phyloP scores from a whole-genome alignment of 768 basidiomycete species.

The Panellus pusillus region DNA sequence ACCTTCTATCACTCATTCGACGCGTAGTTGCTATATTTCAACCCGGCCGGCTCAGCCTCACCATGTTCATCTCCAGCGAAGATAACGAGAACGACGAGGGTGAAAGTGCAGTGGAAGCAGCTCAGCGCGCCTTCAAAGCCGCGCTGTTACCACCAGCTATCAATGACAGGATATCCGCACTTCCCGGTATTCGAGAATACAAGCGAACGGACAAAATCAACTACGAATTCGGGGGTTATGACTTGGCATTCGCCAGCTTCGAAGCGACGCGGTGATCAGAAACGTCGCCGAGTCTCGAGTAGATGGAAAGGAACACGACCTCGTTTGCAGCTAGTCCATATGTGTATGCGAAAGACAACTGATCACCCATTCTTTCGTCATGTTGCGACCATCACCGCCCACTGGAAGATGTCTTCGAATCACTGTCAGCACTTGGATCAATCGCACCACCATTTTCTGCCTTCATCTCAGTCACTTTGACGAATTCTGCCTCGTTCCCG shows the following conservation, averaged over 20 bases:
- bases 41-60: slow-evolving; percentile 81
- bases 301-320: background rate
- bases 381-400: background rate
- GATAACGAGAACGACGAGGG: slow-evolving; percentile 47
- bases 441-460: too few relatives aligned
- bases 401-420: background rate
- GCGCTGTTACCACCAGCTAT: slow-evolving; percentile 47
- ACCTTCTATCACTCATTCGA: slow-evolving; percentile 77
- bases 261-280: slow-evolving; percentile 42
- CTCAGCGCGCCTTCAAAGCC: slow-evolving; percentile 69
- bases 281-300: slow-evolving; percentile 6
- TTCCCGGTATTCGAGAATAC: slow-evolving; percentile 39
- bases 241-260: slow-evolving; percentile 87
- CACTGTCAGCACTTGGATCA: background rate
- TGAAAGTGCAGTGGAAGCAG: slow-evolving; percentile 64
- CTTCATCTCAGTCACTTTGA: too few relatives aligned
- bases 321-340: background rate
- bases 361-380: background rate
- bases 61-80: slow-evolving; percentile 83
- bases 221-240: slow-evolving; percentile 94
- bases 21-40: slow-evolving; percentile 93
- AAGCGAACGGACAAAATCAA: slow-evolving; percentile 94
- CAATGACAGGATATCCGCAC: slow-evolving; percentile 4
- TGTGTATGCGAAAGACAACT: slow-evolving; percentile 12
- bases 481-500: too few relatives aligned